Evolutionary conservation across 2,329 filamentous ascomycete genomes (phyloP), one percentile per base, ranked within the genome.

Genomic region (Alternaria gansuensis): DNA sequence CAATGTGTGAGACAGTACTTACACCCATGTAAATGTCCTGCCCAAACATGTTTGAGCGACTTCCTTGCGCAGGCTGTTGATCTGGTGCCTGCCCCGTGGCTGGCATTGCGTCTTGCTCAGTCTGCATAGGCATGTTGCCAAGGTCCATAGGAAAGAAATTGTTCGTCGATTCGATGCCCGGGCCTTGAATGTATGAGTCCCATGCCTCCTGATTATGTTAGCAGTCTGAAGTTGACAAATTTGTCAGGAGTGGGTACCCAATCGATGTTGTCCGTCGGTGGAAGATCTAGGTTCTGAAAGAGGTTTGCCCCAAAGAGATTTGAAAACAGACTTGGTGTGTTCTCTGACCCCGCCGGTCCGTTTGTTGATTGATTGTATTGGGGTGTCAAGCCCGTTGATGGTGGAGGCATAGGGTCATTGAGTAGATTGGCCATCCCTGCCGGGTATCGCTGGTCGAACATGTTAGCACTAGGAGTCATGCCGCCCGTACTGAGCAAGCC

Each of bases 131-230:
- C 64, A 73, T 77, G 40, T 63, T 66, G 37, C 68, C 66, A 21
- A 75, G 23, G 65, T 80, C 80, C 78, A 80, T 79, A 0, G 80
- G 79, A 68, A 81, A 82, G 70, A 81, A 79, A 21, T 74, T 74
- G 56, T 74, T 75, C 10, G 69, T 70, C 2, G 76, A 67, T 48
- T 82, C 80, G 57, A 80, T 72, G 36, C 67, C 81, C 5, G 85
- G 81, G 51, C 85, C 86, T 72, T 90, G 87, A 46, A 90, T 85
- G 66, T 89, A 90, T 6, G 83, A 85, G 70, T 90, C 88, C 87
- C 87, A 90, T 28, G 87, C 86, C 62, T 89, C 85, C 72, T 74
- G 29, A 4, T 3, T 4, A 11, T 24, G 51, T 68, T 52, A 70
- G 62, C 61, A 21, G 60, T 24, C 5, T 31, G 13, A n/a, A 23